Conservation (phyloP, 2,329 filamentous ascomycete species). For the Fusarium sp. region DNA sequence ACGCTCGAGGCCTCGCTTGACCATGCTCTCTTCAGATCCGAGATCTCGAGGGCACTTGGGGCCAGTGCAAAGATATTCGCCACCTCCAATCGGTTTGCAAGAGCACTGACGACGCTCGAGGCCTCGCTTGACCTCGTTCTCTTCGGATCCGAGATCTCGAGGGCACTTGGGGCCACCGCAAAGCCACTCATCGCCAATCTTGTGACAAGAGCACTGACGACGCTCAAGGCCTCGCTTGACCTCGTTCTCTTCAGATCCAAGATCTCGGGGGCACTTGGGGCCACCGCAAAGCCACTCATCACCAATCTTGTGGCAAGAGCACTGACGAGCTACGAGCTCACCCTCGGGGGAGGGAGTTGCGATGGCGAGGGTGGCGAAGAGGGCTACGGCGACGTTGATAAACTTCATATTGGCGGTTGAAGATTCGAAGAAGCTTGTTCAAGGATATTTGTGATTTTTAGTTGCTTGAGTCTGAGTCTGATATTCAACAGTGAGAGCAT, state of each 20-base stretch:
- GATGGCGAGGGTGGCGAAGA: slow-evolving; percentile 20
- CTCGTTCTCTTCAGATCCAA: not conserved
- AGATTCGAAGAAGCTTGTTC: fast-evolving
- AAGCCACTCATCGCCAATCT: not conserved
- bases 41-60: no score
- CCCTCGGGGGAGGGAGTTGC: slow-evolving; percentile 1
- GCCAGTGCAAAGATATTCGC: no score
- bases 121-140: no score
- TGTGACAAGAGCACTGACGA: slow-evolving; percentile 10
- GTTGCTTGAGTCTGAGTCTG: fast-evolving
- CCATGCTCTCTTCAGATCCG: no score
- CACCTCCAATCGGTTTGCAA: no score
- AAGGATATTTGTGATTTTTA: not conserved
- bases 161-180: slow-evolving; percentile 6
- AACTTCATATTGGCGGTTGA: slow-evolving; percentile 21
- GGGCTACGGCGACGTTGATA: not conserved
- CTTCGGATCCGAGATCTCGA: no score
- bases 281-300: slow-evolving; percentile 15
- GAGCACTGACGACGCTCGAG: no score
- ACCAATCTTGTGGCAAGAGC: slow-evolving; percentile 8
- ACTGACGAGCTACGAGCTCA: slow-evolving; percentile 1
- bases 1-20: no score
- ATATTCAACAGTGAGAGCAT: fast-evolving
- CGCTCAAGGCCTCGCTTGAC: no score
- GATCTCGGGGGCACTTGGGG: not conserved